Conservation (phyloP, 768 basidiomycete genomes). For the Auricularia heimuer region DNA sequence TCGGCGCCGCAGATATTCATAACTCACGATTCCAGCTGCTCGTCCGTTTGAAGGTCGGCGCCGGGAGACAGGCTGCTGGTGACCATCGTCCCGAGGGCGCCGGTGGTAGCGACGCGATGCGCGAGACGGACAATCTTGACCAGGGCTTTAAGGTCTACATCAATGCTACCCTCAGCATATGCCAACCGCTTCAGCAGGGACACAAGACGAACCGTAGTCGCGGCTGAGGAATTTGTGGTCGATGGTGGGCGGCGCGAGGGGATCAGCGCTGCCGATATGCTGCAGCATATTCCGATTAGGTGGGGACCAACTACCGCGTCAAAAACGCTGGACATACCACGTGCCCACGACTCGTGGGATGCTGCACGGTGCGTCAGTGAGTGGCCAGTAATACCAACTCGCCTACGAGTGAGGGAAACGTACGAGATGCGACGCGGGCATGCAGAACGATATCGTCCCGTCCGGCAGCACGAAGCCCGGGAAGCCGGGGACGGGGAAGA, state of each 20-base stretch:
- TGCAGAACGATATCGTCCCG: neutral
- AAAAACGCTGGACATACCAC: neutral
- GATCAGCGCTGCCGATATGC: conserved; percentile 19
- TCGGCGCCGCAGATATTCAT: too few relatives aligned
- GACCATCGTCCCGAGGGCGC: too few relatives aligned
- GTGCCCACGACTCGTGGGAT: conserved; percentile 5
- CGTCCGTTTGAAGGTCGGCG: too few relatives aligned
- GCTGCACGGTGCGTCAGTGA: neutral
- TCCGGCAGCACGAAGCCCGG: neutral
- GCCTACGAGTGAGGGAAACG: neutral
- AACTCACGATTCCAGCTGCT: too few relatives aligned
- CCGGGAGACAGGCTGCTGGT: too few relatives aligned
- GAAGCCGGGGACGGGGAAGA: neutral
- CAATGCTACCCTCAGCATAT: too few relatives aligned
- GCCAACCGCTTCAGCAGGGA: too few relatives aligned
- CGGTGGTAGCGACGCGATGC: too few relatives aligned
- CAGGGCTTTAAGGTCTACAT: neutral
- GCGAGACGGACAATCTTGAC: too few relatives aligned
- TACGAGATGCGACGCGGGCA: neutral
- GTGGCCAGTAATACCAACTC: neutral
- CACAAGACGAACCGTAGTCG: neutral
- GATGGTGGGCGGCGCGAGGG: conserved; percentile 25
- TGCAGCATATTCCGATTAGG: neutral
- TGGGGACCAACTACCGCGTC: too few relatives aligned
- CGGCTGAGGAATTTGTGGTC: conserved; percentile 29